A percentile compares a stretch with the other conserved stretches of the same genome.
These are phyloP conservation scores for Xylaria sp. DNA, from an alignment of 2,329 filamentous ascomycete species.

Conservation along the genomic window DNA sequence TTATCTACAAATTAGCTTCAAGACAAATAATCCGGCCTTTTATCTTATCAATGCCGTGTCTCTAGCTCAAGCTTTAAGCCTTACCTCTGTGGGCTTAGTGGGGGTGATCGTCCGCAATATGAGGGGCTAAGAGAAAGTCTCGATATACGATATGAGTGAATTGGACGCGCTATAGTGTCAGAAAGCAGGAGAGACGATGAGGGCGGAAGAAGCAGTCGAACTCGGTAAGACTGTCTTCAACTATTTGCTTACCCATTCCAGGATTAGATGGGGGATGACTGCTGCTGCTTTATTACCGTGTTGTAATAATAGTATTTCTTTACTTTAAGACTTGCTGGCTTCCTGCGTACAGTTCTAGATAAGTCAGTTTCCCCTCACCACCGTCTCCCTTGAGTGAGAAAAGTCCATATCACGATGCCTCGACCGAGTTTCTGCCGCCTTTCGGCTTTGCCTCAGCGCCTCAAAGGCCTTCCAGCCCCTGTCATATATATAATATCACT, in stretches of 20 bases:
- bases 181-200: background rate
- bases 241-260: background rate
- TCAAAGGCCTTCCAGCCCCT: slow-evolving; percentile 48
- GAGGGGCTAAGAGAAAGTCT: slow-evolving; percentile 22
- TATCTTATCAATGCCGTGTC: slow-evolving; percentile 22
- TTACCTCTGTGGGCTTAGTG: slow-evolving; percentile 28
- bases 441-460: slow-evolving; percentile 34
- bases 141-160: background rate
- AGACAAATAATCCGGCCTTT: background rate
- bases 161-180: background rate
- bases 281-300: background rate
- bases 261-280: background rate
- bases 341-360: background rate
- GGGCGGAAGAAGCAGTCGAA: background rate
- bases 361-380: slow-evolving; percentile 5
- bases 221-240: background rate
- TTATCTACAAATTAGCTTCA: slow-evolving; percentile 27
- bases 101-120: slow-evolving; percentile 19
- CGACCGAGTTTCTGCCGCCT: slow-evolving; percentile 18
- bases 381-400: background rate
- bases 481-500: slow-evolving; percentile 62
- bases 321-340: background rate
- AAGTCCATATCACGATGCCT: slow-evolving; percentile 16
- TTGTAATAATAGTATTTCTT: background rate
- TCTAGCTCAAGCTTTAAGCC: slow-evolving; percentile 10